Evolutionary conservation across 208 protist species (phyloP), one percentile per base, ranked within the genome.

Genomic region (Leptomonas pyrrhocoris): DNA sequence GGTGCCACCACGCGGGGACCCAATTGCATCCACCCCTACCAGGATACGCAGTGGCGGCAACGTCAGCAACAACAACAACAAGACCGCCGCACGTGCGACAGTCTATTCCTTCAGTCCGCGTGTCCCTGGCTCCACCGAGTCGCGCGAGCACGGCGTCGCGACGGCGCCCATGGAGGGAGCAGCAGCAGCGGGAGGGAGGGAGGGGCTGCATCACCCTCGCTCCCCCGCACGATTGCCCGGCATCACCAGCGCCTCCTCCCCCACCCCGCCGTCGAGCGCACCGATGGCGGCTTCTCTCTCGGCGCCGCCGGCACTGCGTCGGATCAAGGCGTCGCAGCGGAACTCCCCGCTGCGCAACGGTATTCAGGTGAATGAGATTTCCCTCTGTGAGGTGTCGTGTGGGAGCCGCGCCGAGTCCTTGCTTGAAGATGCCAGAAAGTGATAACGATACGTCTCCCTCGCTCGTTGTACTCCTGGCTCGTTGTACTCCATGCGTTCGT

Each of bases 161-260:
- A 15, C 25, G 57, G 50, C 36, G 2, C 42, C 57, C 23, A 18
- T 62, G 40, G 57, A 62, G 19, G 2, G 34, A 40, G 19, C 28
- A 46, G 36, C 36, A 21, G 36, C 36, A 50, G 8, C 15, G 34
- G 18, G 28, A n/a, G n/a, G n/a, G n/a, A n/a, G n/a, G n/a, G 40
- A 48, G 15, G 23, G 8, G 57, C 57, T 21, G 25, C 18, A 21
- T 19, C 30, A 48, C 42, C 40, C 57, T 2, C 42, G 57, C 2
- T 62, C 57, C 15, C 57, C 57, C 9, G 40, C 42, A 25, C 57
- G 57, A 15, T 25, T 62, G 57, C 57, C 57, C 36, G 21, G 57
- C 25, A 50, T 62, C 18, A 15, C 7, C 55, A 7, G 16, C 53
- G 28, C 15, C 53, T 8, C 34, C 40, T 6, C 53, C 53, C 15